A percentile compares a stretch with the other conserved stretches of the same genome.
Evolutionary conservation across 164 flowering plant species (phyloP).

Genomic region (Vitis rotundifolia): DNA sequence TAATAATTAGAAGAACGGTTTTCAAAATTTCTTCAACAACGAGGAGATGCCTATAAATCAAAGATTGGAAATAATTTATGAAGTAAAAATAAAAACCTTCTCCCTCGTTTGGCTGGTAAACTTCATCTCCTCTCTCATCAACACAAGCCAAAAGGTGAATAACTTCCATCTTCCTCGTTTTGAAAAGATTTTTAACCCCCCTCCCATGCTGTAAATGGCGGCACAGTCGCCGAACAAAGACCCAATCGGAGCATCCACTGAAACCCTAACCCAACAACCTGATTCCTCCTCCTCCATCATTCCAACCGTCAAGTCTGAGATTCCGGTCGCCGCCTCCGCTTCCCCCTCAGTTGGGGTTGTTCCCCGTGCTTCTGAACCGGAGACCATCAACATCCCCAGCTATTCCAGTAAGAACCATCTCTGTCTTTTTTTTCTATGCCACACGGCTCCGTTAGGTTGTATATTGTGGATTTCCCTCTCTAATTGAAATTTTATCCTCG

Average conservation of each 20-base stretch:
- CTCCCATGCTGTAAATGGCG: neutral
- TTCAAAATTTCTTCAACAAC: too few relatives aligned
- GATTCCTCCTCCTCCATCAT: neutral
- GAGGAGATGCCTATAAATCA: too few relatives aligned
- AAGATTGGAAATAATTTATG: too few relatives aligned
- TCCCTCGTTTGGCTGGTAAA: too few relatives aligned
- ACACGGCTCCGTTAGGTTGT: neutral
- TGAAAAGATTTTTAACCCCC: neutral
- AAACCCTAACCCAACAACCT: neutral
- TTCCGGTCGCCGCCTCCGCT: conserved; percentile 14
- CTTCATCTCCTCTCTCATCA: too few relatives aligned
- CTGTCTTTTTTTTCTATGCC: neutral
- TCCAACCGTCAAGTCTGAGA: conserved; percentile 7
- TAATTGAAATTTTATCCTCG: neutral
- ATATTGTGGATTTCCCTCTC: too few relatives aligned
- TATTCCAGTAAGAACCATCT: conserved; percentile 44
- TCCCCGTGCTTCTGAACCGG: conserved; percentile 10
- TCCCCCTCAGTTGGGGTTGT: neutral
- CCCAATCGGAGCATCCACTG: conserved; percentile 3
- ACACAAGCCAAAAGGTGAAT: too few relatives aligned
- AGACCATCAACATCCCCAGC: conserved; percentile 48
- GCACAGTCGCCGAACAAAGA: conserved; percentile 9
- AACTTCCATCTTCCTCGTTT: too few relatives aligned
- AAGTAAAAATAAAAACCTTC: too few relatives aligned
- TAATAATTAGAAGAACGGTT: too few relatives aligned